Evolutionary conservation across 2,329 filamentous ascomycete genomes (phyloP).

Genomic region (Pseudogymnoascus sp.): DNA sequence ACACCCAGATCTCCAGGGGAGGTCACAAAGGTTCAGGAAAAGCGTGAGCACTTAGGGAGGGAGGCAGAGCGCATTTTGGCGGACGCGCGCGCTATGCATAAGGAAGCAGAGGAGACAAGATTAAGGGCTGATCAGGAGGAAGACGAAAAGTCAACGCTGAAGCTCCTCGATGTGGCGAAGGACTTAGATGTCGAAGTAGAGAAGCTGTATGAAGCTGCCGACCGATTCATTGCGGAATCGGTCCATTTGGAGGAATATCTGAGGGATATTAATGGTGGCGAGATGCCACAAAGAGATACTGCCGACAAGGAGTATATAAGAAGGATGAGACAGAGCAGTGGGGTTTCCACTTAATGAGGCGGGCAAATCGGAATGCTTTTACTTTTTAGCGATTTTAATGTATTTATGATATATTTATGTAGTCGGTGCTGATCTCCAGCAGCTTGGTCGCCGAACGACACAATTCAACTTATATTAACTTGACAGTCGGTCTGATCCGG

Average conservation of each 20-base stretch:
- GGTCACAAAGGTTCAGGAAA: not conserved
- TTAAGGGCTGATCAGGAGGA: not conserved
- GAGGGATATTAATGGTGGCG: not conserved
- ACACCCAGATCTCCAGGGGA: not conserved
- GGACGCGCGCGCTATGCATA: not conserved
- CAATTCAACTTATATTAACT: conserved; percentile 6
- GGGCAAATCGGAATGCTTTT: not conserved
- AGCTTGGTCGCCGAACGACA: not conserved
- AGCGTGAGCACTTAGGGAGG: not conserved
- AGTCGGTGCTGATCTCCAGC: not conserved
- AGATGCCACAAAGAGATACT: not conserved
- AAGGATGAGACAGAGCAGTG: not conserved
- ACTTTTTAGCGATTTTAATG: not conserved
- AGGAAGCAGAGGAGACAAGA: conserved; percentile 3
- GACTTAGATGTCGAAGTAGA: not conserved
- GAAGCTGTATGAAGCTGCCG: not conserved
- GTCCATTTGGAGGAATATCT: not conserved
- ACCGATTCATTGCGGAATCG: not conserved
- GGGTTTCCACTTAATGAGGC: not conserved
- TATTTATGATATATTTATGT: conserved; percentile 1
- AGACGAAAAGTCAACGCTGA: not conserved
- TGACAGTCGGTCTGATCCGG: not conserved
- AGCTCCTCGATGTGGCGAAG: conserved; percentile 3
- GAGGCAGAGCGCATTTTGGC: conserved; percentile 1
- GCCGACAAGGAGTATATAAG: conserved; percentile 1